phyloP scores from a whole-genome alignment of 805 yeast genomes.

The Zygosaccharomyces kombuchaensis region DNA sequence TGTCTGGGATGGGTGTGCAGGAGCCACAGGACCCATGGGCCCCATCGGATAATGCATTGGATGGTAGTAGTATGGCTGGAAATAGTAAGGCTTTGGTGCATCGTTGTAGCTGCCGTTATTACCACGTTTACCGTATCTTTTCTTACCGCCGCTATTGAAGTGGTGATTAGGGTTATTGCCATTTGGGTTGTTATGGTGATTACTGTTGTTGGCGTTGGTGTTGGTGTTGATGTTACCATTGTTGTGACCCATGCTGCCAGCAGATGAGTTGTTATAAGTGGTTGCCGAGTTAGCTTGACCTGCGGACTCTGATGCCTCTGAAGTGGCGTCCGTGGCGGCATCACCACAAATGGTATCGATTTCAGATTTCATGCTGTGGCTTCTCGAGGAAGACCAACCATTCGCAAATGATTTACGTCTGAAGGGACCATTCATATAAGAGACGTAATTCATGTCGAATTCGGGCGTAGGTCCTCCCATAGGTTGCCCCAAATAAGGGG shows the following conservation, averaged over 20 bases:
- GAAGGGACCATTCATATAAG: constrained; percentile 17
- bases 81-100: constrained; percentile 24
- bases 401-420: constrained; percentile 26
- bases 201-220: background rate
- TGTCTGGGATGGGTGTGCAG: constrained; percentile 17
- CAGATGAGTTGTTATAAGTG: constrained; percentile 28
- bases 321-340: constrained; percentile 20
- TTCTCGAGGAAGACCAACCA: constrained; percentile 17
- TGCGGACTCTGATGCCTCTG: constrained; percentile 26
- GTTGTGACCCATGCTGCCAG: constrained; percentile 26
- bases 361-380: constrained; percentile 14
- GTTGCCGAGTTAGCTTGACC: constrained; percentile 22
- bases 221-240: constrained; percentile 5
- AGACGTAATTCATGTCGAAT: constrained; percentile 19
- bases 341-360: constrained; percentile 15
- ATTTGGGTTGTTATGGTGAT: constrained; percentile 1
- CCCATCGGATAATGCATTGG: constrained; percentile 31
- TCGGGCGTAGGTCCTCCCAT: constrained; percentile 16
- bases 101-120: constrained; percentile 14
- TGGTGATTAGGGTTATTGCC: constrained; percentile 1
- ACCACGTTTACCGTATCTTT: constrained; percentile 15
- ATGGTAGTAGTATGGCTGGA: constrained; percentile 30
- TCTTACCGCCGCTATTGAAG: constrained; percentile 6
- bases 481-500: constrained; percentile 4
- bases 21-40: constrained; percentile 20